These are phyloP conservation scores for Endoconidiophora polonica DNA, from an alignment of 2,329 filamentous ascomycete species.

Conservation along the genomic window DNA sequence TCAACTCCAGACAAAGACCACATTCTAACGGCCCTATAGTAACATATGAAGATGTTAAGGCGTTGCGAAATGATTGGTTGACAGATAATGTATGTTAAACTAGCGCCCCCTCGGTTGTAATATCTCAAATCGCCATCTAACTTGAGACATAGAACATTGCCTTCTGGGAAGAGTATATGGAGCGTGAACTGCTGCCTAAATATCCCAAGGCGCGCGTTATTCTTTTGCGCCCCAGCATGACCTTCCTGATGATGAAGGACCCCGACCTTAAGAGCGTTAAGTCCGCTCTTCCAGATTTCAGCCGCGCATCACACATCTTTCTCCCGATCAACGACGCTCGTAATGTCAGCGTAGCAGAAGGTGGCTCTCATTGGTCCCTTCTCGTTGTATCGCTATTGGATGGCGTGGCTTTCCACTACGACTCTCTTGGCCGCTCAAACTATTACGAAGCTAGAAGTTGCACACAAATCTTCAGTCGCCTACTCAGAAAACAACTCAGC, in stretches of 20 bases:
- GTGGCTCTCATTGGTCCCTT: constrained; percentile 86
- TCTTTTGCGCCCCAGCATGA: constrained; percentile 82
- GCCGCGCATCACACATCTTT: constrained; percentile 75
- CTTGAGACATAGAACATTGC: constrained; percentile 58
- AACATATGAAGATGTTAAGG: constrained; percentile 59
- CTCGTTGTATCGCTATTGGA: constrained; percentile 80
- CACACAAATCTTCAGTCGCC: constrained; percentile 47
- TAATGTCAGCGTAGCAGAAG: constrained; percentile 63
- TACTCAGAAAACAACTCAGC: constrained; percentile 50
- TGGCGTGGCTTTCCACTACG: constrained; percentile 90
- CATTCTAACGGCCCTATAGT: constrained; percentile 9
- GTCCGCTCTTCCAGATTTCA: constrained; percentile 66
- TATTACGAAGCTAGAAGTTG: constrained; percentile 53
- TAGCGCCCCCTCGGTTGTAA: neutral
- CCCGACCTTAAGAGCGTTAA: constrained; percentile 37
- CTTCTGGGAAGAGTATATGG: constrained; percentile 97
- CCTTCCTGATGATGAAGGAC: constrained; percentile 73
- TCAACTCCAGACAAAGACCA: neutral
- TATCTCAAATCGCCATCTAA: constrained; percentile 8
- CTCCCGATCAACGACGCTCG: constrained; percentile 84
- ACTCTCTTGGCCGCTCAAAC: constrained; percentile 66
- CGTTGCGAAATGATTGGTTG: constrained; percentile 83
- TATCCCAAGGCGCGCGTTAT: constrained; percentile 76
- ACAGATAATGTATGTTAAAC: constrained; percentile 67
- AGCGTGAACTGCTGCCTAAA: constrained; percentile 66